Base-by-base conservation (phyloP, 2,329 filamentous ascomycete species). In the Ciborinia camelliae region DNA sequence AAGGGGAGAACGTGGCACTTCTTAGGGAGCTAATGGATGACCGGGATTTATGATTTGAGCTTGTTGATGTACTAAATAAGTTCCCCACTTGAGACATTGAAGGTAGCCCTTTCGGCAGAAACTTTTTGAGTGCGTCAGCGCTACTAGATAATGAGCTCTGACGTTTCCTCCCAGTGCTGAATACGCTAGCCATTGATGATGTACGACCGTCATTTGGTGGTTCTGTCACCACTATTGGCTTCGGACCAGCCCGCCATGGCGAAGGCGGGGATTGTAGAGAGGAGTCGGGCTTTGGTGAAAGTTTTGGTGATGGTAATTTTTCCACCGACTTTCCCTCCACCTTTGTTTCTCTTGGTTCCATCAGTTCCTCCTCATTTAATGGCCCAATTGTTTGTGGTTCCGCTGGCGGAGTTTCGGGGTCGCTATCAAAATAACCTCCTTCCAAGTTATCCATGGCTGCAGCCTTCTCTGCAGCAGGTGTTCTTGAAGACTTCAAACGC, bases 401-500 rank as follows among this genome's bases (percentile, higher is more conserved):
- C 53, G 71, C 68, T 26, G 71, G 65, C 28, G 73, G 73, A n/a
- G 71, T 69, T 8, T 74, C 70, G 7, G 68, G 69, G 45, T 78
- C 77, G 52, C 73, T 73, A 37, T 77, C 75, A 26, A 78, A 74
- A 5, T 76, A 77, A 20, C 76, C 74, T 30, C 76, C 76, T 35
- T 82, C 80, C 76, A 86, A 70, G 30, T 77, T 76, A 35, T 83
- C 80, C 78, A 87, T 77, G 0, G 82, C 84, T 8, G 82, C 81
- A 20, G 79, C 81, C 74, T 84, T 87, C 72, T 87, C 85, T 35
- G 80, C 79, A 4, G 83, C 84, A 7, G 84, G 82, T 0, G 84
- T 87, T 63, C 77, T 80, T 6, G 80, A 76, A 4, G 82, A 81
- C 15, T 83, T 83, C 47, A 87, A 76, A 54, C 84, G 81, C 5